These are phyloP conservation scores for Ballota nigra DNA, from an alignment of 257 asterid species.

Conservation along the genomic window DNA sequence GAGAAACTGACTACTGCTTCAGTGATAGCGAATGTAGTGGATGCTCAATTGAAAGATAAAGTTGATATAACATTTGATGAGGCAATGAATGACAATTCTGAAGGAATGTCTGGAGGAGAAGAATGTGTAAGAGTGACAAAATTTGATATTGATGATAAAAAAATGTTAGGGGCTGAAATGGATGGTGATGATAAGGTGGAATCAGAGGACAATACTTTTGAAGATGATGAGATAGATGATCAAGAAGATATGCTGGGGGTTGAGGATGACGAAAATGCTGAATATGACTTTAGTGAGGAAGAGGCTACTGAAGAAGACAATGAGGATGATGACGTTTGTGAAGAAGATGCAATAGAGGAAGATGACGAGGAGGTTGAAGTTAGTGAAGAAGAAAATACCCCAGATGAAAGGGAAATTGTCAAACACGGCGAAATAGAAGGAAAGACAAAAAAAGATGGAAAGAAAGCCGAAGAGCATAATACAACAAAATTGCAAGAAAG, in stretches of 20 bases:
- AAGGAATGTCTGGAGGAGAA: conserved; percentile 21
- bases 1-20: conserved; percentile 23
- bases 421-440: conserved; percentile 14
- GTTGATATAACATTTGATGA: conserved; percentile 13
- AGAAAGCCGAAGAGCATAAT: conserved; percentile 22
- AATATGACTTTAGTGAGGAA: conserved; percentile 35
- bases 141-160: conserved; percentile 18
- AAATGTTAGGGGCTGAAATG: conserved; percentile 4
- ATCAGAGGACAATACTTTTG: conserved; percentile 16
- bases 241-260: conserved; percentile 25
- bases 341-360: conserved; percentile 21
- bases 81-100: conserved; percentile 9
- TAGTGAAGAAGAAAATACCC: conserved; percentile 20
- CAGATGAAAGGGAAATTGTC: conserved; percentile 20
- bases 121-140: conserved; percentile 20
- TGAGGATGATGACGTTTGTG: conserved; percentile 25
- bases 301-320: conserved; percentile 28
- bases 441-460: conserved; percentile 21
- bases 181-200: conserved; percentile 23
- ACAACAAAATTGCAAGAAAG: conserved; percentile 40
- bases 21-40: conserved; percentile 7
- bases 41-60: conserved; percentile 22
- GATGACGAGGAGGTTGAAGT: conserved; percentile 24
- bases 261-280: conserved; percentile 24
- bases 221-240: conserved; percentile 36